Evolutionary conservation across 1,284 basidiomycete species (phyloP), one percentile per base, ranked within the genome.

Genomic region (Golubevia sp.): DNA sequence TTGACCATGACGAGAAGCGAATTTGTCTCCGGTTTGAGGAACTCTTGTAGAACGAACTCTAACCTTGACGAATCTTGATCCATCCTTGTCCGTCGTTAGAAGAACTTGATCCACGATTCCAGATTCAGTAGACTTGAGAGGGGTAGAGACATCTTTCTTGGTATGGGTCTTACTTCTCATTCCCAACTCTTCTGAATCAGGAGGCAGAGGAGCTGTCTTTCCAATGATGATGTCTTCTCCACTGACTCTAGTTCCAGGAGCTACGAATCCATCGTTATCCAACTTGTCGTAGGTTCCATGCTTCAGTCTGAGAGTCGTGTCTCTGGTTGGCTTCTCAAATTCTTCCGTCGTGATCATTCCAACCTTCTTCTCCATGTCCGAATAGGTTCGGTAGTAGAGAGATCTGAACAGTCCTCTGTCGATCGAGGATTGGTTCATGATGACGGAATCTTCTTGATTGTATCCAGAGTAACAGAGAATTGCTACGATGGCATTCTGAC

Each of bases 391-490:
- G 85, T 97, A 99, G 86, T 99, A 99, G 81, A 99, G 91, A 86
- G 94, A 97, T 27, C 96, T 90, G 91, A 99, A 99, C 38, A 99
- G 88, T 66, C 97, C 96, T 62, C 97, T 92, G 82, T 99, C 96
- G 78, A 99, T 93, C 21, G 96, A 97, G 71, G 92, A 94, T 85
- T 99, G 96, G 85, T 99, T 99, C 96, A 99, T 97, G 85, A 99
- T 99, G 85, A 99, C 96, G 71, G 97, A 99, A 88, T 99, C 97
- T 90, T 99, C 97, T 85, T 99, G 97, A 85, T 99, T 99, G 86
- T 99, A 99, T 34, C 96, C 96, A 74, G 94, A 97, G 86, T 99
- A 99, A 82, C 95, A 98, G 58, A 99, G 87, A 83, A 99, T 99
- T 2, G 97, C 96, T 55, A 99, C 95, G 69, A 98, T 94, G 54